Conservation (phyloP, 2,329 filamentous ascomycete genomes). For the Magnaporthiopsis incrustans region DNA sequence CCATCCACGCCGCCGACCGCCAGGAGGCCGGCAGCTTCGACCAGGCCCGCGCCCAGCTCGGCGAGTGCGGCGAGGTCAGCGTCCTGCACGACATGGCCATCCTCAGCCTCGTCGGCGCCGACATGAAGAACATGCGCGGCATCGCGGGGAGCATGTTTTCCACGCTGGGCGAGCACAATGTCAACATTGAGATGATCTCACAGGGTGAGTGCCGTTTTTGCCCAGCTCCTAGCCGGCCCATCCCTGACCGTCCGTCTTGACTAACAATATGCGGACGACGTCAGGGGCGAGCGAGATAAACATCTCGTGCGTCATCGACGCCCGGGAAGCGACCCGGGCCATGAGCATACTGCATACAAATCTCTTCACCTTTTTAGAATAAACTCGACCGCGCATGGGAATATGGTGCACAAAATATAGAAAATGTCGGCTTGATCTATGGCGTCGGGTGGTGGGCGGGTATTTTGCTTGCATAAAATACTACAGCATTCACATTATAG, state of each 20-base stretch:
- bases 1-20: slow-evolving; percentile 72
- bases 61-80: slow-evolving; percentile 81
- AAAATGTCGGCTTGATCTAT: background rate
- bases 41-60: slow-evolving; percentile 62
- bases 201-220: slow-evolving; percentile 57
- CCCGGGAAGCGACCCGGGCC: slow-evolving; percentile 80
- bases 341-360: slow-evolving; percentile 96
- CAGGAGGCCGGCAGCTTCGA: slow-evolving; percentile 50
- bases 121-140: slow-evolving; percentile 97
- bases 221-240: too few relatives aligned
- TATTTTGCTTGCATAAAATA: background rate
- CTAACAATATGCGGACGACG: too few relatives aligned
- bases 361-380: slow-evolving; percentile 92
- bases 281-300: slow-evolving; percentile 98
- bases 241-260: too few relatives aligned
- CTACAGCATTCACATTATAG: background rate
- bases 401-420: too few relatives aligned
- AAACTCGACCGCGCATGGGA: slow-evolving; percentile 11
- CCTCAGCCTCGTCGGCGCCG: slow-evolving; percentile 83
- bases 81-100: slow-evolving; percentile 91
- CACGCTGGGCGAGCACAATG: slow-evolving; percentile 82
- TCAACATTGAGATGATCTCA: slow-evolving; percentile 99
- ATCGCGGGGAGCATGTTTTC: slow-evolving; percentile 93
- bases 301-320: slow-evolving; percentile 95
- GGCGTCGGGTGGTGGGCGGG: too few relatives aligned